Percentiles rank a stretch among this genome's conserved stretches.
Evolutionary conservation across 129 eudicot species (phyloP).

Genomic region (Chrysanthemum seticuspe): DNA sequence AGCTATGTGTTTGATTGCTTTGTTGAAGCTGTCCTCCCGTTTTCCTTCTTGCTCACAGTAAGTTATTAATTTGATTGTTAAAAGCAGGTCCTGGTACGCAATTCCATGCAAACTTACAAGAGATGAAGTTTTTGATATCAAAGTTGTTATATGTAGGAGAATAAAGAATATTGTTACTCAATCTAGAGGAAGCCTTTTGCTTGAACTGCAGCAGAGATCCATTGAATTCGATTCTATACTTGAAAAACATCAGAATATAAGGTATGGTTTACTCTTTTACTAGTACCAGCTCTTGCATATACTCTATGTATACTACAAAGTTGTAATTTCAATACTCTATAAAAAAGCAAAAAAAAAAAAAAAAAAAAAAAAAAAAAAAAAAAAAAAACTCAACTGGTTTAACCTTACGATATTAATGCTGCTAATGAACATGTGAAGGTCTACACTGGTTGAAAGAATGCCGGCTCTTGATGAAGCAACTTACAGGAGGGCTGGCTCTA

Average conservation of each 20-base stretch:
- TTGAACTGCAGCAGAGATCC: constrained; percentile 96
- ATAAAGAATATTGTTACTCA: constrained; percentile 64
- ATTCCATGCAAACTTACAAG: constrained; percentile 15
- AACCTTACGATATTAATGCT: constrained; percentile 13
- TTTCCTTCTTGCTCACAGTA: constrained; percentile 91
- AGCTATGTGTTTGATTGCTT: constrained; percentile 91
- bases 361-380: background rate
- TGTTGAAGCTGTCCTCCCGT: constrained; percentile 90
- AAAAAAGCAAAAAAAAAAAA: background rate
- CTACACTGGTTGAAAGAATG: constrained; percentile 85
- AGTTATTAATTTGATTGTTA: constrained; percentile 26
- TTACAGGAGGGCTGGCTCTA: constrained; percentile 73
- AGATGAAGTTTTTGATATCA: constrained; percentile 11
- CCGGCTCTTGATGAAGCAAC: constrained; percentile 98
- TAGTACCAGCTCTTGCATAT: background rate
- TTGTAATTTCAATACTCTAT: background rate
- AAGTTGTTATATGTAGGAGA: constrained; percentile 54
- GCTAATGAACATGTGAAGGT: constrained; percentile 48
- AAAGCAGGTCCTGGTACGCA: constrained; percentile 2
- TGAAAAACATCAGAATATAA: constrained; percentile 84
- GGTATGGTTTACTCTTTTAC: constrained; percentile 36
- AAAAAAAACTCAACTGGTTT: background rate
- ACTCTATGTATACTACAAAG: background rate
- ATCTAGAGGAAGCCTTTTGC: constrained; percentile 84
- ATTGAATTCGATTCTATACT: constrained; percentile 81